A percentile compares a stretch with the other conserved stretches of the same genome.
These are phyloP conservation scores for Chlorella vulgaris DNA, from an alignment of 139 green algal species.

Conservation along the genomic window DNA sequence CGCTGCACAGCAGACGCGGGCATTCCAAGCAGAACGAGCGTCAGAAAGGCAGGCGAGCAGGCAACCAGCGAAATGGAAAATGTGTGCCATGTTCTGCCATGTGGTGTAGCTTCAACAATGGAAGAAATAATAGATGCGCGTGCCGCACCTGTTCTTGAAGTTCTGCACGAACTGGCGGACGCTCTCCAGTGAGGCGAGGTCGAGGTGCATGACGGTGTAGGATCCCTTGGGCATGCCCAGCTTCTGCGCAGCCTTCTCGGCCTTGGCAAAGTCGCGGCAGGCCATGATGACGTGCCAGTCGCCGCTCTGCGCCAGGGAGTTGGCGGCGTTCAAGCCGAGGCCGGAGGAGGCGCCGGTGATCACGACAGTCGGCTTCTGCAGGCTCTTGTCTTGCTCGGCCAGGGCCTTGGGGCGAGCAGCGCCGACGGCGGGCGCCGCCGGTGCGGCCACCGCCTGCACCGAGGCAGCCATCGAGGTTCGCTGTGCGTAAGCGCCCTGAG, in stretches of 20 bases:
- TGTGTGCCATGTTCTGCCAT: too few species aligned
- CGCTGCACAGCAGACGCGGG: slow-evolving; percentile 33
- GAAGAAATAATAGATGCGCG: background rate
- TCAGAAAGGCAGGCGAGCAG: too few species aligned
- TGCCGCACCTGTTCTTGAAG: slow-evolving; percentile 59
- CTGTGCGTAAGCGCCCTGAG: background rate
- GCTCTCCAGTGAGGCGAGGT: slow-evolving; percentile 81
- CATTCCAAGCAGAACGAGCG: background rate
- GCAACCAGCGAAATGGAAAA: too few species aligned
- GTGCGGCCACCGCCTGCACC: slow-evolving; percentile 14
- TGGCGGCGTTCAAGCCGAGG: slow-evolving; percentile 86
- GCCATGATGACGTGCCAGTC: slow-evolving; percentile 93
- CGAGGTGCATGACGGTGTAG: slow-evolving; percentile 86
- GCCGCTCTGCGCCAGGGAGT: slow-evolving; percentile 66
- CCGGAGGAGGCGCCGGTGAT: slow-evolving; percentile 91
- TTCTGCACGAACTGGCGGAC: slow-evolving; percentile 84
- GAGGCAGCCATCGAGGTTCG: background rate
- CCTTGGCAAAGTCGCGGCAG: slow-evolving; percentile 69
- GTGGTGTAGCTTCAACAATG: too few species aligned
- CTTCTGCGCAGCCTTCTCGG: slow-evolving; percentile 38
- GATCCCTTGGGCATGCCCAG: slow-evolving; percentile 68
- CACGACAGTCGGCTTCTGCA: slow-evolving; percentile 69
- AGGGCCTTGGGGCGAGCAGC: background rate
- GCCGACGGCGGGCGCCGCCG: background rate
- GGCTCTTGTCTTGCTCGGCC: slow-evolving; percentile 33